Evolutionary conservation across 805 yeast genomes (phyloP).

Genomic region (Cyberlindnera mrakii): DNA sequence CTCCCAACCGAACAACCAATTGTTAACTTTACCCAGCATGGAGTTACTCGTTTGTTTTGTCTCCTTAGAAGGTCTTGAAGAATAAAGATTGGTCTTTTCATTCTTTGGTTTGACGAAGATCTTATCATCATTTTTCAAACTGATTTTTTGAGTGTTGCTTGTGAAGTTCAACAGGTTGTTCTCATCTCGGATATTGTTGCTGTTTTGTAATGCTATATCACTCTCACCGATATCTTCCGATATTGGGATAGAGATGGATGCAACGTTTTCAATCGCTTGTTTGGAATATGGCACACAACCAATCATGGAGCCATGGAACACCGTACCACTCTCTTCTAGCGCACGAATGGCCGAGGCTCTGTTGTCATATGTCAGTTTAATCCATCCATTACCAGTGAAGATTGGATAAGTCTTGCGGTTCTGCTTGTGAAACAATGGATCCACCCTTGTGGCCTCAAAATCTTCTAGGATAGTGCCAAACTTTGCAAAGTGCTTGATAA

Average conservation of each 20-base stretch:
- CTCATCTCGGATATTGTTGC: constrained; percentile 4
- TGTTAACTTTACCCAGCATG: constrained; percentile 31
- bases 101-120: constrained; percentile 28
- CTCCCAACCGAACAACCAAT: constrained; percentile 53
- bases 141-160: constrained; percentile 22
- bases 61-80: constrained; percentile 8
- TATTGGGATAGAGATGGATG: constrained; percentile 34
- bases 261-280: constrained; percentile 53
- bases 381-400: constrained; percentile 84
- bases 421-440: constrained; percentile 18
- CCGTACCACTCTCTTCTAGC: constrained; percentile 71
- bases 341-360: constrained; percentile 77
- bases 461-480: constrained; percentile 79
- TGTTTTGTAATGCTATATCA: constrained; percentile 11
- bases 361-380: constrained; percentile 78
- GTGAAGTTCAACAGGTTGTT: constrained; percentile 12
- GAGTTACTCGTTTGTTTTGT: constrained; percentile 9
- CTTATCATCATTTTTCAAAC: constrained; percentile 36
- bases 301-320: constrained; percentile 57
- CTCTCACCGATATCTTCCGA: constrained; percentile 44
- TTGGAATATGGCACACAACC: constrained; percentile 69
- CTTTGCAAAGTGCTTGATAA: constrained; percentile 68
- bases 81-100: constrained; percentile 12
- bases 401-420: constrained; percentile 48
- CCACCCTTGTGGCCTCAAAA: constrained; percentile 39